Percentiles rank a stretch among this genome's conserved stretches.
Conservation (phyloP, 2,329 filamentous ascomycete species). For the Cytospora piceae region DNA sequence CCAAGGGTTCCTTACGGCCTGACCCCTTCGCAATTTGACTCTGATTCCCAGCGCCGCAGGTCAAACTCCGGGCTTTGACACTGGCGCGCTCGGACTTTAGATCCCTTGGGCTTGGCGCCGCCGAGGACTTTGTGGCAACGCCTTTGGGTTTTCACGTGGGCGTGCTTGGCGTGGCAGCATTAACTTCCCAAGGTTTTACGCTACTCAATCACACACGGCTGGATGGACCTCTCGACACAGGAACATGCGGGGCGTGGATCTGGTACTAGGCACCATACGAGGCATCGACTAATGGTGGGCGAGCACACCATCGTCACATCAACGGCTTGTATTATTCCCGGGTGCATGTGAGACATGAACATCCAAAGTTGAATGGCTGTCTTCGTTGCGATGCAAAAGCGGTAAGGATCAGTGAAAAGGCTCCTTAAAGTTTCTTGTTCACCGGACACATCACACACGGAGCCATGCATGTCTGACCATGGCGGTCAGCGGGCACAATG, state of each 20-base stretch:
- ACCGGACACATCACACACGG: not conserved
- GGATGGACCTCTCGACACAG: not conserved
- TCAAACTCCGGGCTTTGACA: not conserved
- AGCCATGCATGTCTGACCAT: not conserved
- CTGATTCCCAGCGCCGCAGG: not conserved
- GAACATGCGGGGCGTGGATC: not conserved
- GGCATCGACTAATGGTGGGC: not conserved
- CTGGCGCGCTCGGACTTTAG: not conserved
- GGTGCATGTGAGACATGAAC: constrained; percentile 9
- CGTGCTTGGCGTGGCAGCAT: not conserved
- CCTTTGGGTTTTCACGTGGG: not conserved
- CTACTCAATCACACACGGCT: no score
- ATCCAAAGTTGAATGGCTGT: constrained; percentile 4
- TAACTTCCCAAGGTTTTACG: no score
- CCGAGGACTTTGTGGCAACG: not conserved
- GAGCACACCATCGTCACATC: constrained; percentile 8
- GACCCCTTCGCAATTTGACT: not conserved
- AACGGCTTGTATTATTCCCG: constrained; percentile 12
- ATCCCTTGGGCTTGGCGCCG: not conserved
- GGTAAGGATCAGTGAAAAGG: not conserved
- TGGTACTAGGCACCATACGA: not conserved
- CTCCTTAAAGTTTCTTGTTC: not conserved
- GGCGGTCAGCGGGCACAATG: not conserved
- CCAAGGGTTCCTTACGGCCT: not conserved
- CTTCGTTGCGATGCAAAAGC: not conserved